Percentiles rank a stretch among this genome's conserved stretches.
phyloP scores from a whole-genome alignment of 163 green algal species.

The Picocystis sp. region DNA sequence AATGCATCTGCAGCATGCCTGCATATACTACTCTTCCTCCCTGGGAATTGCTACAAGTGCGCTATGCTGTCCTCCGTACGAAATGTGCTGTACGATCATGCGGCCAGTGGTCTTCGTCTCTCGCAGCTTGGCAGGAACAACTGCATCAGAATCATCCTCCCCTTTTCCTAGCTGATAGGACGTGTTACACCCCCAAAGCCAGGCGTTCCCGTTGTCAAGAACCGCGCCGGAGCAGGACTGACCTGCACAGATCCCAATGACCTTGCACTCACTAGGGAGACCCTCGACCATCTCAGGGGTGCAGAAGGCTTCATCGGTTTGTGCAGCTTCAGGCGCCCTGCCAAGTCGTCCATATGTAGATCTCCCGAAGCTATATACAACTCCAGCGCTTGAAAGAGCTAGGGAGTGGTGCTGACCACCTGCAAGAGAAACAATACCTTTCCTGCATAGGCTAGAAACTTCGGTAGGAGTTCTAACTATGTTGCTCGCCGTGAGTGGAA shows the following conservation, averaged over 20 bases:
- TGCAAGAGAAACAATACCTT: conserved; percentile 18
- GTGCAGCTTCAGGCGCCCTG: conserved; percentile 13
- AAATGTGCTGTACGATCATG: too few relatives aligned
- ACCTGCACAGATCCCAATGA: conserved; percentile 29
- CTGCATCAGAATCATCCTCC: conserved; percentile 25
- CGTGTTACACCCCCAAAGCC: conserved; percentile 58
- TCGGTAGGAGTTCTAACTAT: conserved; percentile 26
- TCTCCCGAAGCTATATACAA: conserved; percentile 47
- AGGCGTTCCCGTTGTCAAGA: conserved; percentile 22
- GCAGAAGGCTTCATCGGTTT: conserved; percentile 18
- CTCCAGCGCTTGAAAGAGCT: conserved; percentile 27
- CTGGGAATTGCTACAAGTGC: too few relatives aligned
- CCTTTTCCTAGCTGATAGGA: conserved; percentile 61
- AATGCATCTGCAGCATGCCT: too few relatives aligned
- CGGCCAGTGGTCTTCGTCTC: too few relatives aligned
- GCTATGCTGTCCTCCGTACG: too few relatives aligned
- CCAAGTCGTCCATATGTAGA: conserved; percentile 69
- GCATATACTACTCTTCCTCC: too few relatives aligned
- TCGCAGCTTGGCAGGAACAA: too few relatives aligned
- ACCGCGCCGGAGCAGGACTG: conserved; percentile 22
- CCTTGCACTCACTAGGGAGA: conserved; percentile 17
- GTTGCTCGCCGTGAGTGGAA: conserved; percentile 22
- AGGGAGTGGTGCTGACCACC: conserved; percentile 71
- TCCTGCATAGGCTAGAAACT: conserved; percentile 16
- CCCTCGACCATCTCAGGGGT: conserved; percentile 31